Base-by-base conservation (phyloP, 1,284 basidiomycete genomes). In the Tilletiopsis washingtonensis region DNA sequence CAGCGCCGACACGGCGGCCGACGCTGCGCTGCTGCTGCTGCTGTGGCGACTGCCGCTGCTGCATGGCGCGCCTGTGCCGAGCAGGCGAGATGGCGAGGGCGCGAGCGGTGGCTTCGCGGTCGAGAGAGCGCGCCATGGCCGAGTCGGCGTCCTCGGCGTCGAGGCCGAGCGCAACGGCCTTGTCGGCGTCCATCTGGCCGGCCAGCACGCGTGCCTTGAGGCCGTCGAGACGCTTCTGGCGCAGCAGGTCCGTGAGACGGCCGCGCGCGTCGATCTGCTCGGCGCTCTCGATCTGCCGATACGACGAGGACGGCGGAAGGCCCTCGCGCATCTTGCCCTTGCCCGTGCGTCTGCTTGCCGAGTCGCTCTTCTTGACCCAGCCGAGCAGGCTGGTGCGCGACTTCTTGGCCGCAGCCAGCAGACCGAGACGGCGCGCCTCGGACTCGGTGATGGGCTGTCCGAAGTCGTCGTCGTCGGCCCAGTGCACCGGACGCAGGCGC, bases 391-490 rank as follows among this genome's bases (percentile, higher is more conserved):
- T 40, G 17, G 19, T 26, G 21, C 54, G 26, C 20, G 17, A 15
- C 29, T 9, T 23, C 15, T 24, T 36, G 26, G 17, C 45, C 5
- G 19, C 7, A 11, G 47, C 38, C 17, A 64, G 32, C n/a, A 66
- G 54, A 11, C 60, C 62, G 3, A 69, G 49, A 40, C 57, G 53
- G 26, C 53, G 29, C 23, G 66, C 66, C 38, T 69, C 64, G 23
- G 53, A 46, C 29, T 67, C 56, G 34, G 56, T 67, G 40, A 69
- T 63, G 9, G 62, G 61, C 9, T 47, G 53, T 19, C 66, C 66
- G 37, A 61, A 69, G 42, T 69, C 66, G 26, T 69, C 66, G 32
- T 69, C 66, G 40, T 69, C 66, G 12, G 66, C 66, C 66, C 66
- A 69, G 9, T 52, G 45, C 4, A 69, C 59, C 6, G 66, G 60